Percentiles rank a stretch among this genome's conserved stretches.
Evolutionary conservation across 148 eudicot genomes (phyloP).

Genomic region (Camellia lanceoleosa): DNA sequence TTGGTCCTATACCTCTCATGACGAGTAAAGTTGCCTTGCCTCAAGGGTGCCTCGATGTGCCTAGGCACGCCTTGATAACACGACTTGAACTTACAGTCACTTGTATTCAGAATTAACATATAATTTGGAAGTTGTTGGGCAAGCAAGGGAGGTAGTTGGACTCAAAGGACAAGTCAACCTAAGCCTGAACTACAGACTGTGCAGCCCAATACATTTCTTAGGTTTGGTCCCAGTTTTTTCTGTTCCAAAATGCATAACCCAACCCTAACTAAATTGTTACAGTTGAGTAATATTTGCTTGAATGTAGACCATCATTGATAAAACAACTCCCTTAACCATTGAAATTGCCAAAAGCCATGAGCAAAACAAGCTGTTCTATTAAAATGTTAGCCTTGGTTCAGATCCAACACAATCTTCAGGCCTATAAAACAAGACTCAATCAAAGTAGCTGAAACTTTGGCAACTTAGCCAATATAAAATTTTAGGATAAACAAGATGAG

Average conservation of each 20-base stretch:
- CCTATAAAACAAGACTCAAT: not conserved
- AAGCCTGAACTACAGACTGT: not conserved
- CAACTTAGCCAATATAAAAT: not conserved
- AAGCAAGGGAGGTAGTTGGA: not conserved
- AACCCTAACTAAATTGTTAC: not conserved
- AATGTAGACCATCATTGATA: not conserved
- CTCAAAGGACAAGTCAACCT: not conserved
- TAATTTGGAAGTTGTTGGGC: too few species aligned
- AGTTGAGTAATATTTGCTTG: not conserved
- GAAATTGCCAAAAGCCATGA: not conserved
- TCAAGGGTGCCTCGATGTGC: too few species aligned
- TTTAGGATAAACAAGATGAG: not conserved
- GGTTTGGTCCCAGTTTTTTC: not conserved
- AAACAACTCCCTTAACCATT: not conserved
- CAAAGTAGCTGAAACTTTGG: not conserved
- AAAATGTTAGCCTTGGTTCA: not conserved
- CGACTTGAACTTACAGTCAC: too few species aligned
- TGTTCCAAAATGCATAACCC: not conserved
- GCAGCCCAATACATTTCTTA: not conserved
- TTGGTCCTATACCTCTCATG: too few species aligned
- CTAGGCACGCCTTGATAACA: too few species aligned
- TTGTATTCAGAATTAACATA: too few species aligned
- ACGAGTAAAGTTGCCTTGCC: too few species aligned
- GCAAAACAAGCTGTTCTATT: not conserved
- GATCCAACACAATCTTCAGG: conserved; percentile 3